phyloP scores from a whole-genome alignment of 176 grass and related monocot genomes.

The Phyllostachys edulis region DNA sequence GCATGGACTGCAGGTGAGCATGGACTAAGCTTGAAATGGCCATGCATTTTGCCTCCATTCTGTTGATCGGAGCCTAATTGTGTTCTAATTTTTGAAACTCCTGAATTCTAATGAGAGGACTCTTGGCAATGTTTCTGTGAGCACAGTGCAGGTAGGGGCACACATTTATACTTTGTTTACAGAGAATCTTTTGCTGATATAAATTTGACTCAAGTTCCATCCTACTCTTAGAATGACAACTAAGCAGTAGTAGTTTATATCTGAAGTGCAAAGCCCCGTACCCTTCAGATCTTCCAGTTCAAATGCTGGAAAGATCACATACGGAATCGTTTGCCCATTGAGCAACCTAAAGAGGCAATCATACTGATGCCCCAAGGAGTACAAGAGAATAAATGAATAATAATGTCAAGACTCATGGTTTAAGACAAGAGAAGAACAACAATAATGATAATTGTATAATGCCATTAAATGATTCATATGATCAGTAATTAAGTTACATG shows the following conservation, averaged over 20 bases:
- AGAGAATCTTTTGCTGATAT: slow-evolving; percentile 29
- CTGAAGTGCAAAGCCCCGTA: background rate
- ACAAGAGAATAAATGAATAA: slow-evolving; percentile 11
- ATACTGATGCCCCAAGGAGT: background rate
- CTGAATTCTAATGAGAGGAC: background rate
- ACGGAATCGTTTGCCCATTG: slow-evolving; percentile 34
- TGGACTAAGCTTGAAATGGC: slow-evolving; percentile 7
- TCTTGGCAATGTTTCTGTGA: background rate
- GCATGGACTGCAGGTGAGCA: slow-evolving; percentile 46
- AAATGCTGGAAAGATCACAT: slow-evolving; percentile 20
- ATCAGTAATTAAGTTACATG: background rate
- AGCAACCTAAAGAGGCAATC: slow-evolving; percentile 30
- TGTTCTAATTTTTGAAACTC: background rate
- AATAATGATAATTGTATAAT: slow-evolving; percentile 8
- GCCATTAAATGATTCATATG: slow-evolving; percentile 18
- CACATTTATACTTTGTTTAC: slow-evolving; percentile 25
- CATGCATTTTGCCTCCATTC: slow-evolving; percentile 35
- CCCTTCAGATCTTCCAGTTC: slow-evolving; percentile 14
- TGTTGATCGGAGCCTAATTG: background rate
- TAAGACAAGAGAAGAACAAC: background rate
- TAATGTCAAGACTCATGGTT: background rate
- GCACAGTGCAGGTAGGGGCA: background rate
- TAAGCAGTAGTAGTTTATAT: slow-evolving; percentile 21
- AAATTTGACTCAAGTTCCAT: slow-evolving; percentile 38
- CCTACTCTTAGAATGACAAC: slow-evolving; percentile 32